phyloP scores from a whole-genome alignment of 306 rosid genomes.

The Oemleria cerasiformis region DNA sequence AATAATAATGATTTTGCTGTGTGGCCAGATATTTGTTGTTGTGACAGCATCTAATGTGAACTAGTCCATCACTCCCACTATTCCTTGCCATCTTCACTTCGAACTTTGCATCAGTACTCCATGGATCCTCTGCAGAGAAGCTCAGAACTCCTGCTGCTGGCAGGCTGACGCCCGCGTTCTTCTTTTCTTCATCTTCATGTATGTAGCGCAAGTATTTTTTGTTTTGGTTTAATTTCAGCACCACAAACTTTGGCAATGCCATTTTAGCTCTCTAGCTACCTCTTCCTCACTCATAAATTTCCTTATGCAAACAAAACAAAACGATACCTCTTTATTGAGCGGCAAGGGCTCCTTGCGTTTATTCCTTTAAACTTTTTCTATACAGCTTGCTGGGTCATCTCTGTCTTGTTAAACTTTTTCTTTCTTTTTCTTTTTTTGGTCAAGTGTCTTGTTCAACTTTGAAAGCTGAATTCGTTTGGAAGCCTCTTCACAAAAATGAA shows the following conservation, averaged over 20 bases:
- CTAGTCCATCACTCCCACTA: neutral
- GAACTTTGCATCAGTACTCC: constrained; percentile 15
- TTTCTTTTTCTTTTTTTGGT: no score
- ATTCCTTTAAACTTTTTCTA: no score
- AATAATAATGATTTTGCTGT: no score
- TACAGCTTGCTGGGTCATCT: no score
- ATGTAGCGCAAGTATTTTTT: constrained; percentile 15
- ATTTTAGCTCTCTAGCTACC: neutral
- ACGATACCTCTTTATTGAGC: no score
- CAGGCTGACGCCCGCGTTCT: neutral
- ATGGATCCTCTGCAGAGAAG: neutral
- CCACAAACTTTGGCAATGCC: constrained; percentile 9
- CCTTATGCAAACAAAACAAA: no score
- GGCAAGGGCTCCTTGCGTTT: no score
- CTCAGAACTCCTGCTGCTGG: neutral
- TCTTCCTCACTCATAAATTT: neutral
- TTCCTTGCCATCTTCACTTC: neutral
- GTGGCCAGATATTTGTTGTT: constrained; percentile 26
- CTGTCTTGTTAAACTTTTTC: no score
- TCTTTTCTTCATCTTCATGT: neutral
- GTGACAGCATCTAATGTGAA: constrained; percentile 20
- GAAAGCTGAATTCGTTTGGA: no score
- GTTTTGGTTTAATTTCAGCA: constrained; percentile 6
- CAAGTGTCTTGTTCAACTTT: no score
- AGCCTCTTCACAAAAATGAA: no score